A percentile compares a stretch with the other conserved stretches of the same genome.
phyloP scores from a whole-genome alignment of 2,329 filamentous ascomycete species.

The Cladosporium sphaerospermum region DNA sequence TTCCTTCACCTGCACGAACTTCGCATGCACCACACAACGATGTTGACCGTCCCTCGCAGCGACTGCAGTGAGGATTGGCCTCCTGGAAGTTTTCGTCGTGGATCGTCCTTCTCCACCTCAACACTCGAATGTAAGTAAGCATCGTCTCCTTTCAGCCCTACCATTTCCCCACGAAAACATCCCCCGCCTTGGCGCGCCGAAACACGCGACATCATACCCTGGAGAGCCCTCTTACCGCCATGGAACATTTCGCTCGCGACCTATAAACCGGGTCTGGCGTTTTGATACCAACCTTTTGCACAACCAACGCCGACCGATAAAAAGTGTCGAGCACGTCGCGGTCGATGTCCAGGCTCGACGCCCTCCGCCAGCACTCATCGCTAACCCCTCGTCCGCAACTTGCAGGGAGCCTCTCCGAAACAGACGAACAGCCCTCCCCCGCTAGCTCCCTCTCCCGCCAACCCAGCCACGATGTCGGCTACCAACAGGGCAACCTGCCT shows the following conservation, averaged over 20 bases:
- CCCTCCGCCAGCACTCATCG: conserved; percentile 11
- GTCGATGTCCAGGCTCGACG: conserved; percentile 11
- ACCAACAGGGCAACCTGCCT: conserved; percentile 38
- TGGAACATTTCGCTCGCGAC: not conserved
- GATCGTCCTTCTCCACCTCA: not conserved
- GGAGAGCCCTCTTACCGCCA: not conserved
- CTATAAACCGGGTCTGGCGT: too few relatives aligned
- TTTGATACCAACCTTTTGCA: not conserved
- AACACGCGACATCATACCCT: conserved; percentile 9
- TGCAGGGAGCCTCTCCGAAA: conserved; percentile 10
- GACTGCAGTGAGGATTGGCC: conserved; percentile 8
- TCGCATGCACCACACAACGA: not conserved
- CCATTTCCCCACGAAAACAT: conserved; percentile 3
- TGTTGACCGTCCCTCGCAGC: conserved; percentile 7
- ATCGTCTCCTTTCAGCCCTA: not conserved
- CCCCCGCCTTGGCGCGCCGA: conserved; percentile 5
- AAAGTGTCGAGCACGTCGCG: not conserved
- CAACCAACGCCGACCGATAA: not conserved
- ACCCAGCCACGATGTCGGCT: conserved; percentile 20
- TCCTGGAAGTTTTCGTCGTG: conserved; percentile 5
- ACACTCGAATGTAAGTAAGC: conserved; percentile 6
- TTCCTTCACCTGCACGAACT: not conserved
- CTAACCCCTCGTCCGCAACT: conserved; percentile 10
- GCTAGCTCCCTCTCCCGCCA: conserved; percentile 16
- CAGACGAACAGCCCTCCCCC: conserved; percentile 9